Percentiles rank a stretch among this genome's conserved stretches.
phyloP scores from a whole-genome alignment of 2,329 filamentous ascomycete genomes.

The Aspergillus bombycis region DNA sequence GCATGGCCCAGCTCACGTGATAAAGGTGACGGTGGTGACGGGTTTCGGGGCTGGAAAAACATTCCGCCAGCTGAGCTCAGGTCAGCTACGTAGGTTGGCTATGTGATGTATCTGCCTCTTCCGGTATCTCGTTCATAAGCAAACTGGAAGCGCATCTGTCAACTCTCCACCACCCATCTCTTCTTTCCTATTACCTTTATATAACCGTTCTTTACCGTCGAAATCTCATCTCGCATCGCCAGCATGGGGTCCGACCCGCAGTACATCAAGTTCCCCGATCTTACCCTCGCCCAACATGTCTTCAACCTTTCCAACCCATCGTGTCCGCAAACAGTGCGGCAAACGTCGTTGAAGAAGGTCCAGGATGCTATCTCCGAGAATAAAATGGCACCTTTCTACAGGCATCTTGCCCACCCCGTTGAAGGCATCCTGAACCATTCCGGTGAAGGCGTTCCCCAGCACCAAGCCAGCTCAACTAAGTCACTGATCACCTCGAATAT shows the following conservation, averaged over 20 bases:
- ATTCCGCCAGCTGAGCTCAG: constrained; percentile 40
- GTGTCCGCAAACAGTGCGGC: constrained; percentile 55
- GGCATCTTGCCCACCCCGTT: constrained; percentile 65
- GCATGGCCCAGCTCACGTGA: neutral
- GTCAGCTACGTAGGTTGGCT: constrained; percentile 26
- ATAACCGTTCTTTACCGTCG: neutral
- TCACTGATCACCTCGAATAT: constrained; percentile 68
- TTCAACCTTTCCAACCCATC: constrained; percentile 68
- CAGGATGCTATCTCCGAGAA: constrained; percentile 66
- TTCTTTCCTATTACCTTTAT: constrained; percentile 12
- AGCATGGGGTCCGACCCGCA: constrained; percentile 67
- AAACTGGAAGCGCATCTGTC: constrained; percentile 22
- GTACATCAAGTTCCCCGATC: constrained; percentile 66
- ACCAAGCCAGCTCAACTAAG: constrained; percentile 51
- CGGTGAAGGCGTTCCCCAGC: constrained; percentile 63
- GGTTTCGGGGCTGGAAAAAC: constrained; percentile 32
- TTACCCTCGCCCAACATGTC: constrained; percentile 67
- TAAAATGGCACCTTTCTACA: constrained; percentile 70
- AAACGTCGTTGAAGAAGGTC: constrained; percentile 61
- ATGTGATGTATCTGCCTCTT: constrained; percentile 26
- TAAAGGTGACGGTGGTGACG: neutral
- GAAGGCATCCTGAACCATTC: constrained; percentile 78
- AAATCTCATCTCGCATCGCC: constrained; percentile 26
- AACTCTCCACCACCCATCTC: constrained; percentile 17
- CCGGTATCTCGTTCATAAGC: constrained; percentile 16